Conservation (phyloP, 352 stramenopile species). For the Pythium rhizo-oryzae region DNA sequence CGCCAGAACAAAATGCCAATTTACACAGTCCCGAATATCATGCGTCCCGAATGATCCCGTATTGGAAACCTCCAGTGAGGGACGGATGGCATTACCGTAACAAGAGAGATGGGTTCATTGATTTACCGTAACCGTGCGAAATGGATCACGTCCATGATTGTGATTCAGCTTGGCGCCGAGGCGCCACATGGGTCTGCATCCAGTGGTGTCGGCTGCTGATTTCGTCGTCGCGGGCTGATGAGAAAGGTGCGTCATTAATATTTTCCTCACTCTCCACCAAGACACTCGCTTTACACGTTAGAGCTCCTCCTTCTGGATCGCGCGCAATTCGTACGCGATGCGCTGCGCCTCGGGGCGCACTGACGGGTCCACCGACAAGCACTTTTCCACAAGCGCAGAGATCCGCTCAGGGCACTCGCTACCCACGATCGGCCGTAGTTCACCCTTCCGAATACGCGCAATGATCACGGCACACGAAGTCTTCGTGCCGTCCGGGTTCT, state of each 20-base stretch:
- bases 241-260: too few relatives aligned
- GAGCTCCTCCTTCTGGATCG: neutral
- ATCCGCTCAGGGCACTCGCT: neutral
- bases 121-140: neutral
- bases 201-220: too few relatives aligned
- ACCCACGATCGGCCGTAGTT: neutral
- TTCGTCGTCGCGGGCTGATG: too few relatives aligned
- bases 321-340: conserved; percentile 7
- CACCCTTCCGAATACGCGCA: neutral
- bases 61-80: neutral
- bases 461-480: neutral
- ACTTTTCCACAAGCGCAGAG: neutral
- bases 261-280: too few relatives aligned
- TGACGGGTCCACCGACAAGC: neutral
- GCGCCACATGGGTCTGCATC: too few relatives aligned
- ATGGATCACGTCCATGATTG: too few relatives aligned
- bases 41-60: conserved; percentile 1
- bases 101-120: neutral
- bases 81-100: neutral
- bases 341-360: neutral
- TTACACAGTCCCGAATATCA: conserved; percentile 26
- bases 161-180: too few relatives aligned
- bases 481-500: neutral
- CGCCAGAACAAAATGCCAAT: conserved; percentile 22
- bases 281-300: too few relatives aligned